Evolutionary conservation across 257 asterid species (phyloP).

Genomic region (Vinca minor): DNA sequence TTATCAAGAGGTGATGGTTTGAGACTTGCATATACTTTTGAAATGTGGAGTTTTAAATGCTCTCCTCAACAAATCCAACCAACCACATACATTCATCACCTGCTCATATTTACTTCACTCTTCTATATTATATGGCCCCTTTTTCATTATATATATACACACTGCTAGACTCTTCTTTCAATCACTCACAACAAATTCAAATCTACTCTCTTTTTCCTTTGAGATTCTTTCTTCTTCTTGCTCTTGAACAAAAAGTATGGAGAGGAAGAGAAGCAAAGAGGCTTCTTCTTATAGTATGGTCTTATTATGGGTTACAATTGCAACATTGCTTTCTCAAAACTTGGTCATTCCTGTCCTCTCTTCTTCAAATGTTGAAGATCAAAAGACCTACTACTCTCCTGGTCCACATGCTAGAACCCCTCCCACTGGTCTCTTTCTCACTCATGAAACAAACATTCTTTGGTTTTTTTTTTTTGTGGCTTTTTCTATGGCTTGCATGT

Average conservation of each 20-base stretch:
- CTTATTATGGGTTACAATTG: constrained; percentile 43
- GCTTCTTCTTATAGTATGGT: no score
- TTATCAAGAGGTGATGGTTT: constrained; percentile 15
- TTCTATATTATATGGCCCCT: no score
- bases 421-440: constrained; percentile 29
- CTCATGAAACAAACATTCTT: not conserved
- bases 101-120: constrained; percentile 52
- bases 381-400: constrained; percentile 55
- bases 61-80: constrained; percentile 43
- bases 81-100: constrained; percentile 63
- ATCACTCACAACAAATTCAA: constrained; percentile 16
- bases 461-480: not conserved
- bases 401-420: constrained; percentile 47
- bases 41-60: constrained; percentile 41
- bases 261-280: constrained; percentile 28
- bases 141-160: no score
- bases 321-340: constrained; percentile 47
- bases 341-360: constrained; percentile 32
- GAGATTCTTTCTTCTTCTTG: not conserved
- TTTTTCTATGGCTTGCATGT: not conserved
- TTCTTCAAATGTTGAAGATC: constrained; percentile 36
- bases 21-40: constrained; percentile 3
- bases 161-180: constrained; percentile 17
- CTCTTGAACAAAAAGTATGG: constrained; percentile 22
- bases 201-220: constrained; percentile 8